Percentiles rank a stretch among this genome's conserved stretches.
phyloP scores from a whole-genome alignment of 345 rosid species.

The Eucalyptus paniculata region DNA sequence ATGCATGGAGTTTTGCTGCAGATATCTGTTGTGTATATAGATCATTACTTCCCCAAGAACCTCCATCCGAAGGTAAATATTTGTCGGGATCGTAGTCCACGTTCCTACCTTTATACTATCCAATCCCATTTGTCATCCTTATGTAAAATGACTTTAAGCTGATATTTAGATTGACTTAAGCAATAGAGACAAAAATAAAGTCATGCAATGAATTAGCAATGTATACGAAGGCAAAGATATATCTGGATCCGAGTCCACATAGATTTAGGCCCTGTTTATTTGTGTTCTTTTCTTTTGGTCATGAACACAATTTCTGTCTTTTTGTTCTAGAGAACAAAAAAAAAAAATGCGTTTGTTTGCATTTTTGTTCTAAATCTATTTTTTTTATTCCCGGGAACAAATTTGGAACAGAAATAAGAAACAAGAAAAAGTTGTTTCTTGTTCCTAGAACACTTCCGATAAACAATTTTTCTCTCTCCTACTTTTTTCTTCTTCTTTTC shows the following conservation, averaged over 20 bases:
- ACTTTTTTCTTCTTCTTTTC: too few relatives aligned
- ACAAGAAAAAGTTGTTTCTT: too few relatives aligned
- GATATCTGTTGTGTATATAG: neutral
- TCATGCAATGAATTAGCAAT: neutral
- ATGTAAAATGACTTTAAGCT: neutral
- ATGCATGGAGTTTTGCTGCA: neutral
- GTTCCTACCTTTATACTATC: neutral
- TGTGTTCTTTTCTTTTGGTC: too few relatives aligned
- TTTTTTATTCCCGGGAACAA: accelerated
- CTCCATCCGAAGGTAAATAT: neutral
- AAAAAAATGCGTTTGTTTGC: too few relatives aligned
- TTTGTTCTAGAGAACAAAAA: too few relatives aligned
- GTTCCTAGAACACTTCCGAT: accelerated
- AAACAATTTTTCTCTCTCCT: too few relatives aligned
- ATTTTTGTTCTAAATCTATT: too few relatives aligned
- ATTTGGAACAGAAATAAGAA: too few relatives aligned
- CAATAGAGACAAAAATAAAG: neutral
- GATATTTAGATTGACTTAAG: neutral
- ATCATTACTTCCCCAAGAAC: neutral
- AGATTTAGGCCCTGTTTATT: neutral
- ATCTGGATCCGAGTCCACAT: neutral
- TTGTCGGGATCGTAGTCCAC: neutral
- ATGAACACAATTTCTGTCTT: too few relatives aligned
- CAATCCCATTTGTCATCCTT: neutral
- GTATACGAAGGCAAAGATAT: neutral